Conservation (phyloP, 208 protist species). For the Willaertia magna region DNA sequence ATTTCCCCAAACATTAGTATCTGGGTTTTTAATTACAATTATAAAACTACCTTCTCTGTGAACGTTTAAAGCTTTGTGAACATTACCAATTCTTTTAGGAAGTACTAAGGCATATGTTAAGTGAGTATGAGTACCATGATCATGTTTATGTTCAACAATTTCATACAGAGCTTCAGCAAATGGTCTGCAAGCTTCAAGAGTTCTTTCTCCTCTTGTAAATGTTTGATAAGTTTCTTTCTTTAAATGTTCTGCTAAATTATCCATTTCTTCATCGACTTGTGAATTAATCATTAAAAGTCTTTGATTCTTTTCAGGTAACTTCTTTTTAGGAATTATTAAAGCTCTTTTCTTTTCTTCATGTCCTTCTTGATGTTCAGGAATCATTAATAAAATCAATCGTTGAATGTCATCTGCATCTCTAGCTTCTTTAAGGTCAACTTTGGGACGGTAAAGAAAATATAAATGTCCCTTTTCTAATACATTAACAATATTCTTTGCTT, state of each 20-base stretch:
- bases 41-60: too few species aligned
- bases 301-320: neutral
- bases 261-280: neutral
- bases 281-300: neutral
- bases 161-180: neutral
- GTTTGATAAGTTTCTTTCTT: neutral
- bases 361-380: neutral
- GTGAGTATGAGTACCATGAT: neutral
- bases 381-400: neutral
- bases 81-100: too few species aligned
- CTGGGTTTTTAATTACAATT: too few species aligned
- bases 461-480: neutral
- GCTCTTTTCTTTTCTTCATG: neutral
- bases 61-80: too few species aligned
- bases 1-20: too few species aligned
- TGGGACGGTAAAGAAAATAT: neutral
- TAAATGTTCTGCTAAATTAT: neutral
- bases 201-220: neutral
- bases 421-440: neutral
- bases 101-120: neutral
- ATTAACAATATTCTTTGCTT: too few species aligned
- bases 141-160: neutral
- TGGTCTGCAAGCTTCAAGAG: neutral
- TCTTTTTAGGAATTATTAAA: neutral
- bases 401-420: neutral